Conservation (phyloP, 2,329 filamentous ascomycete species). For the Beauveria asiatica region DNA sequence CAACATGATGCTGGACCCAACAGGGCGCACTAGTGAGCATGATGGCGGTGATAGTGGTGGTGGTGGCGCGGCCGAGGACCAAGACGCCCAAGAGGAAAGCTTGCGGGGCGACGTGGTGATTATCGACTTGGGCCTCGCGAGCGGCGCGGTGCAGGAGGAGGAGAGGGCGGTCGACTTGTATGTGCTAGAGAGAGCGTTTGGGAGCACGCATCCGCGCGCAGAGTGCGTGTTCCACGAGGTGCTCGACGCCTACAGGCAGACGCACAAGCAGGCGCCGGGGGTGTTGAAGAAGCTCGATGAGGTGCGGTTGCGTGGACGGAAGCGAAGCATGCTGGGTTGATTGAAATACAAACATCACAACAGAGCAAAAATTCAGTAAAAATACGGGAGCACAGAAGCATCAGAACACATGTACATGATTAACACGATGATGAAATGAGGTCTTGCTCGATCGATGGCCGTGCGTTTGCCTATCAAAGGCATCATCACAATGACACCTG, state of each 20-base stretch:
- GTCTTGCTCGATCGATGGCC: not conserved
- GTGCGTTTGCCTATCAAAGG: not conserved
- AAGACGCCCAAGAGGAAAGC: constrained; percentile 13
- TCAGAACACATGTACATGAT: not conserved
- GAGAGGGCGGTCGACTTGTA: constrained; percentile 94
- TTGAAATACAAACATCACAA: not conserved
- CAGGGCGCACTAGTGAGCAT: not conserved
- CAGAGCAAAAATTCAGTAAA: not conserved
- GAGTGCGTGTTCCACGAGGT: constrained; percentile 69
- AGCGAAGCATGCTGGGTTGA: constrained; percentile 92
- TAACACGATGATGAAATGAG: not conserved
- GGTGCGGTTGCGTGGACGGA: constrained; percentile 85
- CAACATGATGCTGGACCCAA: constrained; percentile 72
- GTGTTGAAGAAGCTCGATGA: constrained; percentile 82
- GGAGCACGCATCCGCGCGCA: constrained; percentile 83
- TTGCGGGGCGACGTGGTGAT: constrained; percentile 71
- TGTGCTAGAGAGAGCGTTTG: constrained; percentile 89
- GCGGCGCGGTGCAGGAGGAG: constrained; percentile 74
- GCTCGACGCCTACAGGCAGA: constrained; percentile 62
- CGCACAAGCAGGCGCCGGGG: constrained; percentile 64
- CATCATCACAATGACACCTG: not conserved
- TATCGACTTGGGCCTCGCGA: constrained; percentile 90
- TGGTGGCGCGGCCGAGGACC: constrained; percentile 14
- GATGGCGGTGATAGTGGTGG: not conserved
- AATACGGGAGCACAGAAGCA: not conserved